phyloP scores from a whole-genome alignment of 768 basidiomycete species.

The Lyophyllum atratum region DNA sequence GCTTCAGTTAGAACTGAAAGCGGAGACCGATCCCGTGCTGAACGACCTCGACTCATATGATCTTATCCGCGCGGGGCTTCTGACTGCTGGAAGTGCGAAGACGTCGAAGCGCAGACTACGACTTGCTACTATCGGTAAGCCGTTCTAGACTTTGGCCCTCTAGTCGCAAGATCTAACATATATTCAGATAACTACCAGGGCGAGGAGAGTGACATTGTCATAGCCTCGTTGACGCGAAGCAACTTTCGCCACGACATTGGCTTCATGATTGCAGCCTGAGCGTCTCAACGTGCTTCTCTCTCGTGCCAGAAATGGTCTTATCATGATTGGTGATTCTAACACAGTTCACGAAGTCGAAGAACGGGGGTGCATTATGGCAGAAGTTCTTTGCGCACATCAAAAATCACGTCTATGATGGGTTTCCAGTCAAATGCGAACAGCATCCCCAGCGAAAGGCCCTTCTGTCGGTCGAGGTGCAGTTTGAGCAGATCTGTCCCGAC shows the following conservation, averaged over 20 bases:
- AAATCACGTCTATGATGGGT: slow-evolving; percentile 54
- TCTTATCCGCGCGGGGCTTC: slow-evolving; percentile 56
- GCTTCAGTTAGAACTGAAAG: slow-evolving; percentile 46
- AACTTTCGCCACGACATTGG: slow-evolving; percentile 60
- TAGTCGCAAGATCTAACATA: neutral
- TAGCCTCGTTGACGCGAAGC: slow-evolving; percentile 62
- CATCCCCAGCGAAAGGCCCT: slow-evolving; percentile 45
- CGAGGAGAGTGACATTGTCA: slow-evolving; percentile 71
- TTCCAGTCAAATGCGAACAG: slow-evolving; percentile 59
- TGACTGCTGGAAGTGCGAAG: slow-evolving; percentile 39
- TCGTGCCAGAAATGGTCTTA: slow-evolving; percentile 62
- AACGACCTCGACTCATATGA: slow-evolving; percentile 65
- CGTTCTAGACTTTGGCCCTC: neutral
- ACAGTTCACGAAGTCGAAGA: slow-evolving; percentile 55
- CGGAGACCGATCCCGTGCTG: slow-evolving; percentile 57
- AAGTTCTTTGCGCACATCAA: slow-evolving; percentile 48
- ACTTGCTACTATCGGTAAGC: slow-evolving; percentile 65
- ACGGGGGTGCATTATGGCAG: slow-evolving; percentile 54
- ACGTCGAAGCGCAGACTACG: slow-evolving; percentile 48
- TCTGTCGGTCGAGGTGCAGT: slow-evolving; percentile 45
- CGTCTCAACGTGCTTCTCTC: slow-evolving; percentile 73
- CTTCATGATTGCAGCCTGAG: slow-evolving; percentile 69
- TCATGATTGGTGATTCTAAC: slow-evolving; percentile 64
- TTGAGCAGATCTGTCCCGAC: slow-evolving; percentile 54
- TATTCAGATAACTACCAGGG: slow-evolving; percentile 73